Conservation (phyloP, 129 eudicot species). For the Arctium minus region DNA sequence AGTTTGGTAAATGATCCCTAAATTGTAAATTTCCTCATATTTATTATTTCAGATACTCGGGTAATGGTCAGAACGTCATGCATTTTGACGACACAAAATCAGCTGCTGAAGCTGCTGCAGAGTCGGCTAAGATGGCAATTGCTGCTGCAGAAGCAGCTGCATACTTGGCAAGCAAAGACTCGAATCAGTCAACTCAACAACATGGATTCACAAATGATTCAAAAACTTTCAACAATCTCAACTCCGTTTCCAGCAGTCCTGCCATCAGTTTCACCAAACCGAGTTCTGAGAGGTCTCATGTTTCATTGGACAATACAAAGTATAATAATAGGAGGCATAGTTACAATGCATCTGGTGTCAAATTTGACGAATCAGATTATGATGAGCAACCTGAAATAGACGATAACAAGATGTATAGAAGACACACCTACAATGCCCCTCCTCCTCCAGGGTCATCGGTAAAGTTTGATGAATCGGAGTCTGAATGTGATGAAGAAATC, state of each 20-base stretch:
- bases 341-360: conserved; percentile 59
- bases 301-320: conserved; percentile 18
- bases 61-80: conserved; percentile 37
- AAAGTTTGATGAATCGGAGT: conserved; percentile 75
- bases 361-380: conserved; percentile 72
- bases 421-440: conserved; percentile 64
- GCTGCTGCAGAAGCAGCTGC: conserved; percentile 98
- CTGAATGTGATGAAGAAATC: conserved; percentile 65
- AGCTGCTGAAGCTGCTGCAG: conserved; percentile 94
- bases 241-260: conserved; percentile 16
- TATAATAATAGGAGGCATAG: conserved; percentile 55
- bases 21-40: neutral
- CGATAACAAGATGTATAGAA: conserved; percentile 37
- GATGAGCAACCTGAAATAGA: conserved; percentile 37
- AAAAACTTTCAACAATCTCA: neutral
- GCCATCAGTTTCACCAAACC: conserved; percentile 7
- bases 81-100: conserved; percentile 69
- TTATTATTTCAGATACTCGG: conserved; percentile 26
- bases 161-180: conserved; percentile 52
- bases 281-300: conserved; percentile 31
- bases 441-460: conserved; percentile 36
- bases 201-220: conserved; percentile 21
- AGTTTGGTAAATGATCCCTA: neutral
- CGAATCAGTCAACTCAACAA: conserved; percentile 26
- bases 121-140: conserved; percentile 79